Evolutionary conservation across 768 basidiomycete species (phyloP).

Genomic region (Tulasnella sp.): DNA sequence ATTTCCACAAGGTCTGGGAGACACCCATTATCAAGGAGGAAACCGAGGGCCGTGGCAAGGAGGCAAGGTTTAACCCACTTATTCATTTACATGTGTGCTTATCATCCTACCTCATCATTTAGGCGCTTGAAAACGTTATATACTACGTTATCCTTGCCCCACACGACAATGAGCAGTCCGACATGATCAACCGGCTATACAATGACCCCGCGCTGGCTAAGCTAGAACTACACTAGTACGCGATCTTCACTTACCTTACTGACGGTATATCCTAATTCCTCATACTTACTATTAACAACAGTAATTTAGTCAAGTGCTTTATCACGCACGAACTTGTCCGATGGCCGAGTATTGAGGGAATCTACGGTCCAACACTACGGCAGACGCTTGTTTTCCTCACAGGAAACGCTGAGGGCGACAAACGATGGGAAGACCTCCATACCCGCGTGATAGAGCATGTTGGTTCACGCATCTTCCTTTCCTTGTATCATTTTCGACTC

Average conservation of each 20-base stretch:
- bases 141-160: slow-evolving; percentile 90
- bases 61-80: slow-evolving; percentile 34
- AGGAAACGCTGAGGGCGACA: slow-evolving; percentile 30
- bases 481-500: background rate
- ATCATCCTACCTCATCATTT: slow-evolving; percentile 2
- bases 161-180: slow-evolving; percentile 93
- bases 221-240: slow-evolving; percentile 73
- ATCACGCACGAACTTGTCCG: slow-evolving; percentile 87
- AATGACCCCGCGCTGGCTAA: slow-evolving; percentile 67
- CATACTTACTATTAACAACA: slow-evolving; percentile 28
- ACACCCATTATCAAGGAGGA: slow-evolving; percentile 90
- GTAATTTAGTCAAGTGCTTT: slow-evolving; percentile 90
- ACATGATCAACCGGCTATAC: slow-evolving; percentile 85
- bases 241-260: slow-evolving; percentile 14
- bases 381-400: slow-evolving; percentile 68
- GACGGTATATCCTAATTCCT: too few species aligned
- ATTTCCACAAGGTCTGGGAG: slow-evolving; percentile 96
- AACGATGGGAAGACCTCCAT: slow-evolving; percentile 91
- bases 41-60: slow-evolving; percentile 49
- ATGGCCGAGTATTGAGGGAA: slow-evolving; percentile 85
- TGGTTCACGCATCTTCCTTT: slow-evolving; percentile 25
- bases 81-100: background rate
- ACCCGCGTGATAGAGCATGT: slow-evolving; percentile 96
- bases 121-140: slow-evolving; percentile 91
- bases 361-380: slow-evolving; percentile 77